Percentiles rank a stretch among this genome's conserved stretches.
phyloP scores from a whole-genome alignment of 805 yeast species.

The Sungouiella thailandica region DNA sequence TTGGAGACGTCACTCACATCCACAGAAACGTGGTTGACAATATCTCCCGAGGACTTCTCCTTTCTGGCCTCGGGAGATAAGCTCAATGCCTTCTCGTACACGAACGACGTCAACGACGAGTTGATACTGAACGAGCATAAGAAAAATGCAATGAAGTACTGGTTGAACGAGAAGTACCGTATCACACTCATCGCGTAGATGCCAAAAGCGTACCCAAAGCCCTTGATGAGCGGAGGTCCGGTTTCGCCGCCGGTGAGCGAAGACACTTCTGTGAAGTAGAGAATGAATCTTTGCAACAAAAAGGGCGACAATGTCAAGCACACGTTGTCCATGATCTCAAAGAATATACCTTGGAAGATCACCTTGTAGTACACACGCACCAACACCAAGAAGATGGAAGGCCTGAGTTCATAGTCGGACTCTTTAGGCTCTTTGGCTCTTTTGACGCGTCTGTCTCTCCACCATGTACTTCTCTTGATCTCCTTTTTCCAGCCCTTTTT shows the following conservation, averaged over 20 bases:
- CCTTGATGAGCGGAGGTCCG: slow-evolving; percentile 42
- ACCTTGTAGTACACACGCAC: slow-evolving; percentile 10
- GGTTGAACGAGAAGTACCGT: slow-evolving; percentile 17
- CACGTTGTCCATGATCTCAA: slow-evolving; percentile 20
- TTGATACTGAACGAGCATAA: slow-evolving; percentile 15
- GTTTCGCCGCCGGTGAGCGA: slow-evolving; percentile 7
- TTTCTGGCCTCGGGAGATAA: slow-evolving; percentile 64
- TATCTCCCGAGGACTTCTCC: slow-evolving; percentile 67
- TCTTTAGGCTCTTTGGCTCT: slow-evolving; percentile 7
- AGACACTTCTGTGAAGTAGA: slow-evolving; percentile 17
- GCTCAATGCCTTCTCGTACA: slow-evolving; percentile 65
- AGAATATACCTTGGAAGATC: slow-evolving; percentile 8
- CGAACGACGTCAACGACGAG: slow-evolving; percentile 57
- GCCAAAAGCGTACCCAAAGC: slow-evolving; percentile 80
- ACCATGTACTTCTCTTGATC: slow-evolving; percentile 12
- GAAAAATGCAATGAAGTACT: slow-evolving; percentile 13
- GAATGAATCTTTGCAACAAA: slow-evolving; percentile 24
- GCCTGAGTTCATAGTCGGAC: slow-evolving; percentile 12
- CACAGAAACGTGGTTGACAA: slow-evolving; percentile 71
- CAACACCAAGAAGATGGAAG: slow-evolving; percentile 18
- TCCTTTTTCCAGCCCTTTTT: slow-evolving; percentile 15
- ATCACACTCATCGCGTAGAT: slow-evolving; percentile 32
- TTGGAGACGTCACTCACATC: slow-evolving; percentile 61
- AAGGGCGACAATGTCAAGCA: slow-evolving; percentile 24
- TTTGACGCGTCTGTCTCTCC: slow-evolving; percentile 13